phyloP scores from a whole-genome alignment of 305 asterid species.

The Withania somnifera region DNA sequence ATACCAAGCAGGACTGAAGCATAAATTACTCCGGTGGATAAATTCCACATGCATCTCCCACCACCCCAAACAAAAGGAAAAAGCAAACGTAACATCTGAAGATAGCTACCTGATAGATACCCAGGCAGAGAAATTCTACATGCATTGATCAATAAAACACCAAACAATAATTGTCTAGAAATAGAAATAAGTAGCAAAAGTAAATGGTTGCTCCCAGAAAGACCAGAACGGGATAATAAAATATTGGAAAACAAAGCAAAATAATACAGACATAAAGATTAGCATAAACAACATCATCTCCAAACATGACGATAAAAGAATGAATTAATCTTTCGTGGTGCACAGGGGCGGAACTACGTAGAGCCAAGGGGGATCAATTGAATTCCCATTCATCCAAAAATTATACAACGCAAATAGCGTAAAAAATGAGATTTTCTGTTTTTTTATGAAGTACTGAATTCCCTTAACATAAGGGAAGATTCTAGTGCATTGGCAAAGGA shows the following conservation, averaged over 20 bases:
- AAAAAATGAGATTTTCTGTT: background rate
- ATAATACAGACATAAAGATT: background rate
- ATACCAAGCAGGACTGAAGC: background rate
- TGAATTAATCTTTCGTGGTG: background rate
- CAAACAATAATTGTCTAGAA: background rate
- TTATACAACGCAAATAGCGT: background rate
- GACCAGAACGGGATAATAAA: background rate
- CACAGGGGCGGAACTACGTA: background rate
- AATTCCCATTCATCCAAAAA: background rate
- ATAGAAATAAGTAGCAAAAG: background rate
- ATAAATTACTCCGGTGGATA: background rate
- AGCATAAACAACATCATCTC: background rate
- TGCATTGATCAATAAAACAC: background rate
- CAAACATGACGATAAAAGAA: background rate
- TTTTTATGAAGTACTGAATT: background rate
- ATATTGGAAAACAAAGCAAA: background rate
- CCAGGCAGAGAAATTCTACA: background rate
- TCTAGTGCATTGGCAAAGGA: too few relatives aligned
- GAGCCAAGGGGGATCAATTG: background rate
- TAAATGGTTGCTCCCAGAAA: background rate
- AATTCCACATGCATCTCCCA: background rate
- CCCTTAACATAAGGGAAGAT: background rate
- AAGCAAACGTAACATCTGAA: background rate
- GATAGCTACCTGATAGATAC: background rate
- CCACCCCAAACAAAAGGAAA: background rate